Evolutionary conservation across 257 asterid species (phyloP), one percentile per base, ranked within the genome.

Genomic region (Knoxia roxburghii): DNA sequence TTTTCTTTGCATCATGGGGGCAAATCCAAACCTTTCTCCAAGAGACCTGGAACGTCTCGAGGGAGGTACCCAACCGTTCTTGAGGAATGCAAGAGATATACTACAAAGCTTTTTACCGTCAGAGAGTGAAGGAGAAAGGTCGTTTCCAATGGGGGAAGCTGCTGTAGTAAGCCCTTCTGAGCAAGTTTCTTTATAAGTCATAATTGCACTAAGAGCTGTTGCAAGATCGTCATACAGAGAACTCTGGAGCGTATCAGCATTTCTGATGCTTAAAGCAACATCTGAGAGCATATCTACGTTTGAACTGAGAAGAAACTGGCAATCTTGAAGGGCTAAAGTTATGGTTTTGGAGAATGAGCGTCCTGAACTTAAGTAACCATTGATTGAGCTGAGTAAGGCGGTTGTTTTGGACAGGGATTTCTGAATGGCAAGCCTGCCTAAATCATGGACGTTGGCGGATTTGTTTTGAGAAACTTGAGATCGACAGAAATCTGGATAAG

Each of bases 141-240:
- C 56, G 24, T 49, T 35, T 12, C 63, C 61, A 24, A 70, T 43
- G 15, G 17, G 20, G 3, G 73, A 63, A 23, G 61, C 64, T 10
- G 79, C 40, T 0, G 26, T 40, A 7, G 27, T 24, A 24, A 78
- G 75, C 17, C 71, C 75, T 29, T 75, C 80, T 61, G 59, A 35
- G 65, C 83, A 78, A 9, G 83, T 75, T 21, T 71, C 75, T 21
- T 46, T 41, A 29, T 68, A 57, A 17, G 80, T 75, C 5, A 78
- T 67, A 6, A 72, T 63, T 23, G 83, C 77, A 54, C 83, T 78
- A 21, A 75, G 77, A 27, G 50, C 13, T 17, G 80, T 20, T 27
- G 48, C 18, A 4, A 1, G 56, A 29, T 71, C 73, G 13, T 57
- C 29, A 5, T 49, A 59, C 37, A 52, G 26, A 0, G 68, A 54